phyloP scores from a whole-genome alignment of 495 filamentous ascomycete species.

The Penicillium riverlandense region DNA sequence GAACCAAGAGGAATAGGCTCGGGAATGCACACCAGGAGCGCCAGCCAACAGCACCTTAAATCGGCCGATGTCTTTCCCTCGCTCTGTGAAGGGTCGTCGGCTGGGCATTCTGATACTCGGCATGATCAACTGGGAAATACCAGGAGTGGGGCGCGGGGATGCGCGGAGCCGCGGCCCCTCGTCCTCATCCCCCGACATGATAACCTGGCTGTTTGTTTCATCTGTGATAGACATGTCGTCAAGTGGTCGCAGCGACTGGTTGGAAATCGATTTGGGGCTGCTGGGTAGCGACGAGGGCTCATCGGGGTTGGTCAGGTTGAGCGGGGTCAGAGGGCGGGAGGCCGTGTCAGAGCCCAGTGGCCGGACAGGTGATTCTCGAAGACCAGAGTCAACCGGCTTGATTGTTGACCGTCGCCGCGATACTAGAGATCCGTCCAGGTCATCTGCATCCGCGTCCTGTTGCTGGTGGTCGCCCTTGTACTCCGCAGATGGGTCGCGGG shows the following conservation, averaged over 20 bases:
- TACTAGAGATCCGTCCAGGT: conserved; percentile 15
- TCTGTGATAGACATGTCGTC: conserved; percentile 46
- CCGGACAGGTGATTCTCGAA: conserved; percentile 16
- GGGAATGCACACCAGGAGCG: conserved; percentile 54
- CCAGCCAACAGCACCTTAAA: conserved; percentile 87
- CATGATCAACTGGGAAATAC: conserved; percentile 89
- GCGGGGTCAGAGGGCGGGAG: conserved; percentile 40
- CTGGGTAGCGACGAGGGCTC: conserved; percentile 42
- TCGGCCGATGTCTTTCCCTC: conserved; percentile 74
- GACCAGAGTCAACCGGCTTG: conserved; percentile 17
- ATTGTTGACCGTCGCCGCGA: conserved; percentile 28
- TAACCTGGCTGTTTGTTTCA: conserved; percentile 42
- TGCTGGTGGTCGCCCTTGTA: background rate
- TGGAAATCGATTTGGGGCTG: conserved; percentile 45
- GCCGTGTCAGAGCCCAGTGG: conserved; percentile 15
- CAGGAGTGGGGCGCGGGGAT: conserved; percentile 19
- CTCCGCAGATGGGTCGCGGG: conserved; percentile 3
- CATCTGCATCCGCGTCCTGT: conserved; percentile 21
- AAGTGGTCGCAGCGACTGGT: conserved; percentile 39
- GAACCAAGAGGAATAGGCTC: background rate
- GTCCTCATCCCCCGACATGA: conserved; percentile 42
- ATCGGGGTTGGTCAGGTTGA: conserved; percentile 31
- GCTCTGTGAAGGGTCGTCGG: conserved; percentile 83
- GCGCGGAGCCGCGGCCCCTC: conserved; percentile 19
- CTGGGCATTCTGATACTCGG: conserved; percentile 93